Evolutionary conservation across 2,329 filamentous ascomycete genomes (phyloP).

Genomic region (Aphanoascus verrucosus): DNA sequence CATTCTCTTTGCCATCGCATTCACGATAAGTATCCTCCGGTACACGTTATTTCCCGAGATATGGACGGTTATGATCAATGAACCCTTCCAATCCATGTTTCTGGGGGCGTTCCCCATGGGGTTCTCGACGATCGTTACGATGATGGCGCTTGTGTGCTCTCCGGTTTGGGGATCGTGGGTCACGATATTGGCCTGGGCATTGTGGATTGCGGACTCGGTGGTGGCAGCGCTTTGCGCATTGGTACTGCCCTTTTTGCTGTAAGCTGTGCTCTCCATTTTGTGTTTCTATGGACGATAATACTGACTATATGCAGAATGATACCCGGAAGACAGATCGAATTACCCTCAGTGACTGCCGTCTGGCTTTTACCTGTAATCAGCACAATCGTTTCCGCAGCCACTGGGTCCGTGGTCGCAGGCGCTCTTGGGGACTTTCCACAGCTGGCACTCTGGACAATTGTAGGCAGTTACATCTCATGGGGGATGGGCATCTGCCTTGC

Average conservation of each 20-base stretch:
- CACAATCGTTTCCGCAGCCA: slow-evolving; percentile 54
- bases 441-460: slow-evolving; percentile 52
- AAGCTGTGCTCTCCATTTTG: neutral
- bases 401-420: slow-evolving; percentile 52
- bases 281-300: too few relatives aligned
- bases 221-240: slow-evolving; percentile 46
- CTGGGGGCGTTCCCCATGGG: slow-evolving; percentile 59
- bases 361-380: slow-evolving; percentile 59
- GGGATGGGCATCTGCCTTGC: slow-evolving; percentile 54
- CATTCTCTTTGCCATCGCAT: slow-evolving; percentile 25
- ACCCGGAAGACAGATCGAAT: slow-evolving; percentile 34
- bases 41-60: slow-evolving; percentile 57
- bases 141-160: slow-evolving; percentile 51
- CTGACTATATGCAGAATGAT: slow-evolving; percentile 18
- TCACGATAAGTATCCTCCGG: slow-evolving; percentile 46
- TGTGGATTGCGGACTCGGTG: slow-evolving; percentile 50
- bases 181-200: slow-evolving; percentile 45
- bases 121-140: slow-evolving; percentile 56
- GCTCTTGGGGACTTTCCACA: slow-evolving; percentile 45
- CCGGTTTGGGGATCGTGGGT: slow-evolving; percentile 51
- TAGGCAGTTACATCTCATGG: slow-evolving; percentile 60
- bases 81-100: slow-evolving; percentile 58
- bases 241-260: slow-evolving; percentile 47
- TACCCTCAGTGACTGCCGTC: slow-evolving; percentile 53
- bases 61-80: slow-evolving; percentile 54